Evolutionary conservation across 2,329 filamentous ascomycete genomes (phyloP), one percentile per base, ranked within the genome.

Genomic region (Alternaria triticimaculans): DNA sequence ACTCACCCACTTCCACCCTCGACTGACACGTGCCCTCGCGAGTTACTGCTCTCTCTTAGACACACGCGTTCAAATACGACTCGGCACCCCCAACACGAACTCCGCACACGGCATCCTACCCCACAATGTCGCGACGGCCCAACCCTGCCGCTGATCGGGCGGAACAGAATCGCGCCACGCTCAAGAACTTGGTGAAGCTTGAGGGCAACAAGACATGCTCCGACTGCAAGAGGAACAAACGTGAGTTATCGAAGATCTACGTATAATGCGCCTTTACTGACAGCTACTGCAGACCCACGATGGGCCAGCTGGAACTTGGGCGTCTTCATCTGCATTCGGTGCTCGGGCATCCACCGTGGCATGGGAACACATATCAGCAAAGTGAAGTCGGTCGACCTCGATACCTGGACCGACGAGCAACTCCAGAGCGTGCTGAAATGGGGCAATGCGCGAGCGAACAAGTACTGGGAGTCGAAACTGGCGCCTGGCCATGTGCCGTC

Each of bases 281-380:
- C 71, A 55, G 21, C 18, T 55, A 11, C 26, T n/a, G 44, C 78
- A 97, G 93, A 97, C 84, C 96, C 96, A 65, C 89, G 96, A 91
- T 99, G 96, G 96, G 96, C 96, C 30, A 97, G 94, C 78, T 99
- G 96, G 96, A 99, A 99, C 80, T 84, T 99, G 58, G 96, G 96
- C 74, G 90, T 99, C 77, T 99, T 99, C 80, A 86, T 99, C 77
- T 99, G 96, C 85, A 99, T 99, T 80, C 91, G 94, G 15, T 99
- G 96, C 83, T 99, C 96, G 18, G 96, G 96, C 77, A 97, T 99
- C 78, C 96, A 99, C 83, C 92, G 96, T 78, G 94, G 95, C 72
- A 98, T 99, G 94, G 96, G 96, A 76, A 98, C 95, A 66, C 96
- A 99, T 83, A 97, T 99, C 80, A 97, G 94, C 82, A 88, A 92